A percentile compares a stretch with the other conserved stretches of the same genome.
Evolutionary conservation across 2,329 filamentous ascomycete genomes (phyloP).

Genomic region (Cryphonectria parasitica): DNA sequence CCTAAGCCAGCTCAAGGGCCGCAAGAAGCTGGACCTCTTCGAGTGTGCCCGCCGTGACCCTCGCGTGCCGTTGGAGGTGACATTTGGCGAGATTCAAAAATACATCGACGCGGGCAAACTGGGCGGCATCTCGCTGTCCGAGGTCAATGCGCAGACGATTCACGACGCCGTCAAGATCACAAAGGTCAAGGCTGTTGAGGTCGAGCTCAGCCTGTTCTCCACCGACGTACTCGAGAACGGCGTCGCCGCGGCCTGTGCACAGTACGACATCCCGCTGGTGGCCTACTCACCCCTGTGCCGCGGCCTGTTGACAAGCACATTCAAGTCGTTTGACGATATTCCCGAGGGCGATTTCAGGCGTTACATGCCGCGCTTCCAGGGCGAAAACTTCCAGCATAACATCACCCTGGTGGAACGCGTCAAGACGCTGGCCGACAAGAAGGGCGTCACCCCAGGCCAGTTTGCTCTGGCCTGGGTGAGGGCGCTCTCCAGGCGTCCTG

Average conservation of each 20-base stretch:
- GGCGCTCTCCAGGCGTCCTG: conserved; percentile 52
- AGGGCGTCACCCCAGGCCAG: conserved; percentile 64
- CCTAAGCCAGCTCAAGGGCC: conserved; percentile 54
- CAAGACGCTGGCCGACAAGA: conserved; percentile 60
- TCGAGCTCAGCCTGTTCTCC: conserved; percentile 56
- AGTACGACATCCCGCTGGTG: conserved; percentile 60
- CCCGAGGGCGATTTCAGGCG: conserved; percentile 53
- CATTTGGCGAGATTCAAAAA: conserved; percentile 47
- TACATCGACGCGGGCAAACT: conserved; percentile 57
- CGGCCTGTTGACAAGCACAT: conserved; percentile 56
- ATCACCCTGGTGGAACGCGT: conserved; percentile 63
- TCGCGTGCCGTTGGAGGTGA: conserved; percentile 48
- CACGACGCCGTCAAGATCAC: conserved; percentile 49
- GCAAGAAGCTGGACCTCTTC: conserved; percentile 65
- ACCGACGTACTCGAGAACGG: conserved; percentile 56
- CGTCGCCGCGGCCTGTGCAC: conserved; percentile 50
- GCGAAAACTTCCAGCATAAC: conserved; percentile 67
- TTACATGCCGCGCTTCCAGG: conserved; percentile 61
- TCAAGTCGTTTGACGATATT: conserved; percentile 59
- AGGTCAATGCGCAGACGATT: conserved; percentile 54
- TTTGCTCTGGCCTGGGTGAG: conserved; percentile 68
- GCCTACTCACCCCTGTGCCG: conserved; percentile 62
- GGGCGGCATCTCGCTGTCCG: conserved; percentile 56
- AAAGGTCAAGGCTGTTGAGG: conserved; percentile 54
- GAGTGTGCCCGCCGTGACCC: conserved; percentile 61